Evolutionary conservation across 2,329 filamentous ascomycete species (phyloP), one percentile per base, ranked within the genome.

Genomic region (Colletotrichum endophyticum): DNA sequence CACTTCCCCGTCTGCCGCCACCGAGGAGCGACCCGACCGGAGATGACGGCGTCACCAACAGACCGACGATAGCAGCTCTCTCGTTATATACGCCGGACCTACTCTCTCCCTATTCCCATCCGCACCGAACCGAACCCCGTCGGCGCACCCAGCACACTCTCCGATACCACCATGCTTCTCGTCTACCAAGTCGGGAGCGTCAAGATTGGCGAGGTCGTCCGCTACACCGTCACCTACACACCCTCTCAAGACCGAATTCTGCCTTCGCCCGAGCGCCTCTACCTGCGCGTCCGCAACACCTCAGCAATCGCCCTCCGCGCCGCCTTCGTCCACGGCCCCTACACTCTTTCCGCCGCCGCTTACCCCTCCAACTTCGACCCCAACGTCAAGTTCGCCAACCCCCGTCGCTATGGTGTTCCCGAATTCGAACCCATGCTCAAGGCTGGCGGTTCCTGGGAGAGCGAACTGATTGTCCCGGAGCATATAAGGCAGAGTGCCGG

Each of bases 351-450:
- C 81, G 94, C 96, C 66, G 93, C 96, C 68, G 95, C 96, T 28
- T 98, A 98, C 81, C 95, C 96, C 1, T 90, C 94, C 19, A 92
- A 90, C 63, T 99, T 97, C 87, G 91, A 96, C 81, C 95, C 96
- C 3, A 96, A 98, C 85, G 88, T 90, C 79, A 96, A 95, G 83
- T 93, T 94, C 80, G 91, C 93, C 74, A 89, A 93, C 68, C 90
- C 94, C 2, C 91, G 92, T 69, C 89, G 89, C 69, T 93, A 96
- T 86, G 95, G 95, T 63, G 90, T 94, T 2, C 97, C 97, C 19
- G 95, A 98, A 81, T 99, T 97, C 82, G 97, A 99, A 86, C 96
- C 97, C 63, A 96, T 98, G 88, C 91, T 99, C 82, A 99, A 99
- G 88, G 96, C 97, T 11, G 97, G 96, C 34, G 96, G 95, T 8